Conservation (phyloP, 2,329 filamentous ascomycete species). For the Tolypocladium album region DNA sequence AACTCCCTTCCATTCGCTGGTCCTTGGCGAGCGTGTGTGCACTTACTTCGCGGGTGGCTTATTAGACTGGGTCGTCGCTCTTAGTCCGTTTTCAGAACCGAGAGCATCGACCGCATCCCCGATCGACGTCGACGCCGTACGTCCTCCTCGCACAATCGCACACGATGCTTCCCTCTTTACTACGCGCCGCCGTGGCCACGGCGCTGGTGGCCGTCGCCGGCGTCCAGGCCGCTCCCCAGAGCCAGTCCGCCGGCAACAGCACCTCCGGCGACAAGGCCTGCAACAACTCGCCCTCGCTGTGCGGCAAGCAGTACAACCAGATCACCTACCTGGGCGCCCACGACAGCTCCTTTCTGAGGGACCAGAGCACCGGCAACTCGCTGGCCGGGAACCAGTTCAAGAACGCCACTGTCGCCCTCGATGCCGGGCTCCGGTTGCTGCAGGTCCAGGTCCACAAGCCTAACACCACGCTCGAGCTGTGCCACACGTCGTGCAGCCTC, state of each 20-base stretch:
- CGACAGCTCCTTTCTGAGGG: constrained; percentile 61
- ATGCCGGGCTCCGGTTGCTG: constrained; percentile 60
- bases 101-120: background rate
- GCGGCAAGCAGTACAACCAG: constrained; percentile 59
- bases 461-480: constrained; percentile 51
- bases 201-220: constrained; percentile 10
- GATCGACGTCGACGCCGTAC: background rate
- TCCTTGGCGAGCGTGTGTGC: background rate
- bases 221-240: constrained; percentile 14
- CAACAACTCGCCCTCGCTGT: constrained; percentile 73
- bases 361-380: constrained; percentile 49
- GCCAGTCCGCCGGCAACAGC: constrained; percentile 1
- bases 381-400: constrained; percentile 63
- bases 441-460: constrained; percentile 60
- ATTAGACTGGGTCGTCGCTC: background rate
- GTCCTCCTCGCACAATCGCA: background rate
- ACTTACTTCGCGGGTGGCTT: background rate
- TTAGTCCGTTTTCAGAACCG: too few species aligned
- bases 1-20: too few species aligned
- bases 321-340: constrained; percentile 72
- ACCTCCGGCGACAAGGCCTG: constrained; percentile 36
- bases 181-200: constrained; percentile 10
- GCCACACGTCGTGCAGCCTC: constrained; percentile 56
- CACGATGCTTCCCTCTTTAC: constrained; percentile 12
- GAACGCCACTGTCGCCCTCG: constrained; percentile 60